phyloP scores from a whole-genome alignment of 768 basidiomycete genomes.

The Flagelloscypha sp. region DNA sequence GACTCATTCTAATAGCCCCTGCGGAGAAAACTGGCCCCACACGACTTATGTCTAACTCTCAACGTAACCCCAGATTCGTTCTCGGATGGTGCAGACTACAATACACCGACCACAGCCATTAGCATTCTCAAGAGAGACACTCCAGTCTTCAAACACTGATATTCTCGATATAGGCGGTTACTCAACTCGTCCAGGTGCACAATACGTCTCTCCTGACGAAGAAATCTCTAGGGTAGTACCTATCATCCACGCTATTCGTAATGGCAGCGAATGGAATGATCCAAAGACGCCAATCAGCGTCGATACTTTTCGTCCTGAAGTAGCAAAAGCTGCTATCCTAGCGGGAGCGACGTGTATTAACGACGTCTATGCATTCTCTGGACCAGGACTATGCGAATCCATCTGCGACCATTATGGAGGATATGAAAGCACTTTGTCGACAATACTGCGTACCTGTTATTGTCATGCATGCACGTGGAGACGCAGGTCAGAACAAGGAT shows the following conservation, averaged over 20 bases:
- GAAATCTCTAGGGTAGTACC: conserved; percentile 71
- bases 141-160: conserved; percentile 50
- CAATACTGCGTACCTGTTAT: conserved; percentile 69
- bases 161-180: conserved; percentile 93
- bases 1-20: conserved; percentile 19
- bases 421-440: conserved; percentile 63
- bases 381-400: conserved; percentile 37
- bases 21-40: conserved; percentile 26
- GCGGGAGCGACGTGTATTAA: conserved; percentile 93
- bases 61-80: conserved; percentile 96
- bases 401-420: conserved; percentile 24
- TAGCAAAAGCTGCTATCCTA: conserved; percentile 63
- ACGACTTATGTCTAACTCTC: conserved; percentile 83
- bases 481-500: conserved; percentile 68
- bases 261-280: conserved; percentile 13
- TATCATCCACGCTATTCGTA: conserved; percentile 51
- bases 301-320: conserved; percentile 82
- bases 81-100: conserved; percentile 71
- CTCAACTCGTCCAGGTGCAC: conserved; percentile 81
- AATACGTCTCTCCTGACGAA: conserved; percentile 54
- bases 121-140: conserved; percentile 39
- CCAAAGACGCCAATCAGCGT: conserved; percentile 52
- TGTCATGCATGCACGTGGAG: conserved; percentile 91
- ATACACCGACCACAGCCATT: conserved; percentile 47
- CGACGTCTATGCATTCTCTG: conserved; percentile 80